These are phyloP conservation scores for Vitis labrusca DNA, from an alignment of 164 flowering plant species.

Conservation along the genomic window DNA sequence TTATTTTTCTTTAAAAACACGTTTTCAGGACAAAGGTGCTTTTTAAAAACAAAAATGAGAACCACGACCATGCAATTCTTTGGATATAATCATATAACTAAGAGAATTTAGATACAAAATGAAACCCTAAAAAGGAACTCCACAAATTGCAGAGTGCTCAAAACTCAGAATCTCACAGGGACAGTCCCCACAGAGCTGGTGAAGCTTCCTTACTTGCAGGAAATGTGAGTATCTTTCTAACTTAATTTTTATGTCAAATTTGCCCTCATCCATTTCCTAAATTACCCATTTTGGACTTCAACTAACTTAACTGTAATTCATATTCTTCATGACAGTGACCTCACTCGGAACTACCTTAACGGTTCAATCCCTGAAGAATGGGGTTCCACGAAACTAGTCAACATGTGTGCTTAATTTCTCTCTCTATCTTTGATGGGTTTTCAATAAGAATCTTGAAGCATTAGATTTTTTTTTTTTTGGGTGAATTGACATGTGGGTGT, in stretches of 20 bases:
- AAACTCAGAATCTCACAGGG: constrained; percentile 39
- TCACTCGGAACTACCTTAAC: constrained; percentile 57
- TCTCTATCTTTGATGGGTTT: not conserved
- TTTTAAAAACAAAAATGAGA: too few species aligned
- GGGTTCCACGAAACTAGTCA: constrained; percentile 18
- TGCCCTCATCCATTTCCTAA: not conserved
- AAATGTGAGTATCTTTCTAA: constrained; percentile 27
- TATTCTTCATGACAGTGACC: constrained; percentile 31
- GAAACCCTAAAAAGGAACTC: too few species aligned
- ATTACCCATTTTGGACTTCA: not conserved
- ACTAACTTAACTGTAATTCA: not conserved
- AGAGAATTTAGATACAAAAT: too few species aligned
- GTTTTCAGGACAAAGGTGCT: too few species aligned
- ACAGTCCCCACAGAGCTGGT: constrained; percentile 33
- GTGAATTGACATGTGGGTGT: not conserved
- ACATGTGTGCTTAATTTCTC: constrained; percentile 20
- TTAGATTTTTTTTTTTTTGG: not conserved
- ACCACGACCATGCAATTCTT: too few species aligned
- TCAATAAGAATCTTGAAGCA: not conserved
- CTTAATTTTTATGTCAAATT: too few species aligned
- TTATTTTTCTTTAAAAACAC: too few species aligned
- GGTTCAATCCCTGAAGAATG: constrained; percentile 58
- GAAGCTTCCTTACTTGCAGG: constrained; percentile 34
- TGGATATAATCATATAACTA: too few species aligned
- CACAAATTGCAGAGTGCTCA: constrained; percentile 26